These are phyloP conservation scores for Neurospora tetrasperma DNA, from an alignment of 495 filamentous ascomycete genomes.

Conservation along the genomic window DNA sequence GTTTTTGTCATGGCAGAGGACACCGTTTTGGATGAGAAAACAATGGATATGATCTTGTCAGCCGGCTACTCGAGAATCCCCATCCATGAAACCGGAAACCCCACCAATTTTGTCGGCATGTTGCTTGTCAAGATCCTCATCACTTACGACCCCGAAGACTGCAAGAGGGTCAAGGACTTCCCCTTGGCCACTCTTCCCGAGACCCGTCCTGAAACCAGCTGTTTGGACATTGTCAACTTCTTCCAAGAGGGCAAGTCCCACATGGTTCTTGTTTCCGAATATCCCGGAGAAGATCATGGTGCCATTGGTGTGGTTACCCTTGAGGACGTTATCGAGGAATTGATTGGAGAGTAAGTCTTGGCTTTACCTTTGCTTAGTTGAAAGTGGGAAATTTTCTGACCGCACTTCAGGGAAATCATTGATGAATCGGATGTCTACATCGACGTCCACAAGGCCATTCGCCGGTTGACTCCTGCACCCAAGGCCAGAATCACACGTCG, in stretches of 20 bases:
- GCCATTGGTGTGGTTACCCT: slow-evolving; percentile 89
- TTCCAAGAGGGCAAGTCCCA: slow-evolving; percentile 99
- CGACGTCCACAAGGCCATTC: slow-evolving; percentile 93
- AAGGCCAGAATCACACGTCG: slow-evolving; percentile 21
- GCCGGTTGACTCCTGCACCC: slow-evolving; percentile 45
- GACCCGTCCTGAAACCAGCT: slow-evolving; percentile 88
- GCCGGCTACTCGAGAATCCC: slow-evolving; percentile 94
- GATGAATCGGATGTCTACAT: slow-evolving; percentile 91
- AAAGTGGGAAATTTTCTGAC: slow-evolving; percentile 12
- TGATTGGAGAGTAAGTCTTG: slow-evolving; percentile 82
- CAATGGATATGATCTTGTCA: slow-evolving; percentile 84
- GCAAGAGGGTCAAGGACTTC: slow-evolving; percentile 75
- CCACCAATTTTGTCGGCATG: slow-evolving; percentile 89
- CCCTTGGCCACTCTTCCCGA: slow-evolving; percentile 88
- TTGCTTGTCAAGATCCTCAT: slow-evolving; percentile 96
- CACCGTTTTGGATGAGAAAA: slow-evolving; percentile 78
- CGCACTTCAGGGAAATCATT: slow-evolving; percentile 50
- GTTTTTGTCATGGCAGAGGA: slow-evolving; percentile 93
- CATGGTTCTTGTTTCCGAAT: slow-evolving; percentile 93
- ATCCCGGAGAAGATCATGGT: slow-evolving; percentile 77
- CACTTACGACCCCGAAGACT: slow-evolving; percentile 94
- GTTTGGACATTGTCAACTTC: slow-evolving; percentile 96
- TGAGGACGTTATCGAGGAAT: slow-evolving; percentile 95
- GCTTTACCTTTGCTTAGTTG: background rate
- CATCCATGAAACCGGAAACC: slow-evolving; percentile 77